These are phyloP conservation scores for Clavulina sp. DNA, from an alignment of 768 basidiomycete species.

Conservation along the genomic window DNA sequence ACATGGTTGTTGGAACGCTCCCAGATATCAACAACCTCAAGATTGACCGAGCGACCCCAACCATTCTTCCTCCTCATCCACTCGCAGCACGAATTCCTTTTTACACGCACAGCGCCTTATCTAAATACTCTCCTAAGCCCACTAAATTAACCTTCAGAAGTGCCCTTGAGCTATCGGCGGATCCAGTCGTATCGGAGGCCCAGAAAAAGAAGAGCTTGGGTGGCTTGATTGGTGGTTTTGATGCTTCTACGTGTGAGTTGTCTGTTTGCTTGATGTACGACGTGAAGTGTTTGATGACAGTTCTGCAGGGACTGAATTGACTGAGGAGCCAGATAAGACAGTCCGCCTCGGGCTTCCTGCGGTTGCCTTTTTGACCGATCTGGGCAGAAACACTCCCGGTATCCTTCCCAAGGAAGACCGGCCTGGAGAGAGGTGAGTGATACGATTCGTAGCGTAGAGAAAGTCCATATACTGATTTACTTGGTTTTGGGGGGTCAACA, in stretches of 20 bases:
- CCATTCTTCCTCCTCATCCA: not conserved
- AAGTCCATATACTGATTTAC: too few relatives aligned
- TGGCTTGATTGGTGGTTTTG: not conserved
- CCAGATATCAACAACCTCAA: not conserved
- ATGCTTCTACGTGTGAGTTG: not conserved
- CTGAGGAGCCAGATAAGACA: not conserved
- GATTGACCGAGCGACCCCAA: not conserved
- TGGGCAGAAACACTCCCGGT: not conserved
- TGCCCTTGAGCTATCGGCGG: not conserved
- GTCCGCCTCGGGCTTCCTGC: not conserved
- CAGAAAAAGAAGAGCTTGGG: not conserved
- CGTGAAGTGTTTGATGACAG: not conserved
- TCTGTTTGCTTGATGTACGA: not conserved
- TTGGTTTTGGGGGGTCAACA: too few relatives aligned
- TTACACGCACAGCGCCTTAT: not conserved
- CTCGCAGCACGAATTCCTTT: not conserved
- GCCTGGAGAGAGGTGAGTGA: not conserved
- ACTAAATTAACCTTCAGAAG: not conserved
- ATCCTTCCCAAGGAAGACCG: not conserved
- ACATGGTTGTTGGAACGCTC: not conserved
- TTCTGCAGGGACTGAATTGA: not conserved
- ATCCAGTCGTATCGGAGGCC: not conserved
- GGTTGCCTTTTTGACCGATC: not conserved
- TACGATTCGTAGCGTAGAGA: too few relatives aligned
- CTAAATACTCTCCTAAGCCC: not conserved